Percentiles rank a stretch among this genome's conserved stretches.
These are phyloP conservation scores for Onygenales sp. DNA, from an alignment of 2,329 filamentous ascomycete genomes.

Conservation along the genomic window DNA sequence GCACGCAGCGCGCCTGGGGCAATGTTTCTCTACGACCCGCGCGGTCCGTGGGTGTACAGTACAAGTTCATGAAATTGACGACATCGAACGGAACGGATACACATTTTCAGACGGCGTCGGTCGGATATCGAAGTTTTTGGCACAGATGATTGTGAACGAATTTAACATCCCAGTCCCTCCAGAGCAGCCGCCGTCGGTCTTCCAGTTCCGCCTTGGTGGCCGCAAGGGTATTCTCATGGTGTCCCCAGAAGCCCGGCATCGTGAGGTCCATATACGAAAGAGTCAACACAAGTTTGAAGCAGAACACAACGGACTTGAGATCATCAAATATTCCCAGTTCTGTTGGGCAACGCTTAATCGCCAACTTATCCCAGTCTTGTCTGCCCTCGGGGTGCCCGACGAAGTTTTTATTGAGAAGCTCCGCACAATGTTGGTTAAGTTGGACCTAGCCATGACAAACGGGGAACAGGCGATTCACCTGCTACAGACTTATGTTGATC, in stretches of 20 bases:
- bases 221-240: slow-evolving; percentile 81
- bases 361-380: slow-evolving; percentile 81
- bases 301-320: slow-evolving; percentile 63
- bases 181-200: slow-evolving; percentile 61
- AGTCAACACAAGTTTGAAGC: slow-evolving; percentile 84
- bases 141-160: slow-evolving; percentile 62
- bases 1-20: slow-evolving; percentile 77
- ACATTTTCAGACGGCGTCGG: slow-evolving; percentile 90
- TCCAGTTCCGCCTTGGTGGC: slow-evolving; percentile 85
- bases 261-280: slow-evolving; percentile 66
- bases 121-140: slow-evolving; percentile 73
- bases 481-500: slow-evolving; percentile 68
- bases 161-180: slow-evolving; percentile 50
- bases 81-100: slow-evolving; percentile 59
- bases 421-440: slow-evolving; percentile 54
- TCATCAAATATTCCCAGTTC: slow-evolving; percentile 71
- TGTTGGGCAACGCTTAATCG: slow-evolving; percentile 75
- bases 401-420: slow-evolving; percentile 60
- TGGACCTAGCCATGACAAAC: slow-evolving; percentile 61
- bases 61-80: slow-evolving; percentile 50
- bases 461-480: slow-evolving; percentile 55
- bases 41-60: slow-evolving; percentile 58
- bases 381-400: slow-evolving; percentile 62
- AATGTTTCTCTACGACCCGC: slow-evolving; percentile 90
- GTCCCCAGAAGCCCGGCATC: slow-evolving; percentile 57